A percentile compares a stretch with the other conserved stretches of the same genome.
Conservation (phyloP, 2,329 filamentous ascomycete genomes). For the Stagonosporopsis tanaceti region DNA sequence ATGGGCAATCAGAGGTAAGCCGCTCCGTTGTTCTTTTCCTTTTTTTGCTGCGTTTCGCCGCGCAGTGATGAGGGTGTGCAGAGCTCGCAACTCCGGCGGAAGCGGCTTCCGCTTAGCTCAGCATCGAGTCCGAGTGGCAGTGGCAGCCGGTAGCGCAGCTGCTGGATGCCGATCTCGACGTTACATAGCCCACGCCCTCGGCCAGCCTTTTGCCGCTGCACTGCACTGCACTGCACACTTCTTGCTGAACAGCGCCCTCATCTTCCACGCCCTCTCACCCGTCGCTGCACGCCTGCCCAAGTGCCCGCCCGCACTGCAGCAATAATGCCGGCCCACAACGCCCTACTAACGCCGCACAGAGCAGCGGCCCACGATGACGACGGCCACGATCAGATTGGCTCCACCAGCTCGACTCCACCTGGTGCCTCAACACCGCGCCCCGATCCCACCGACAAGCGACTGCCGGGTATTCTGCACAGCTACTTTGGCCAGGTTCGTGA, state of each 20-base stretch:
- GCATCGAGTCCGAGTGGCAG: constrained; percentile 8
- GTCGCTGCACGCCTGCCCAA: constrained; percentile 17
- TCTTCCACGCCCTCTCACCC: constrained; percentile 9
- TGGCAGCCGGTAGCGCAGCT: constrained; percentile 21
- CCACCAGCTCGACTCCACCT: constrained; percentile 83
- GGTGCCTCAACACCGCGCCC: constrained; percentile 93
- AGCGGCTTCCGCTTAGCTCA: constrained; percentile 31
- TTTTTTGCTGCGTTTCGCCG: constrained; percentile 9
- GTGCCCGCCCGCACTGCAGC: constrained; percentile 20
- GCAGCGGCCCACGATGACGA: constrained; percentile 73
- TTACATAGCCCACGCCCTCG: constrained; percentile 44
- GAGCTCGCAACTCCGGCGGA: constrained; percentile 6
- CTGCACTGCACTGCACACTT: constrained; percentile 11
- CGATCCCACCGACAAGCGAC: constrained; percentile 91
- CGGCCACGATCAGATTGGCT: constrained; percentile 77
- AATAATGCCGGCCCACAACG: constrained; percentile 46
- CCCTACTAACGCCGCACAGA: constrained; percentile 50
- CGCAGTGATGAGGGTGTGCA: constrained; percentile 12
- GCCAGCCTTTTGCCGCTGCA: constrained; percentile 25
- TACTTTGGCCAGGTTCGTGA: constrained; percentile 99
- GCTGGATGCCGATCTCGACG: constrained; percentile 32
- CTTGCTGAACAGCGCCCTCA: constrained; percentile 9
- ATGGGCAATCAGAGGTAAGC: constrained; percentile 64
- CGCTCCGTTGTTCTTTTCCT: constrained; percentile 6
- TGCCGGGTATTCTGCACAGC: constrained; percentile 92